Evolutionary conservation across 129 eudicot species (phyloP), one percentile per base, ranked within the genome.

Genomic region (Saposhnikovia divaricata): DNA sequence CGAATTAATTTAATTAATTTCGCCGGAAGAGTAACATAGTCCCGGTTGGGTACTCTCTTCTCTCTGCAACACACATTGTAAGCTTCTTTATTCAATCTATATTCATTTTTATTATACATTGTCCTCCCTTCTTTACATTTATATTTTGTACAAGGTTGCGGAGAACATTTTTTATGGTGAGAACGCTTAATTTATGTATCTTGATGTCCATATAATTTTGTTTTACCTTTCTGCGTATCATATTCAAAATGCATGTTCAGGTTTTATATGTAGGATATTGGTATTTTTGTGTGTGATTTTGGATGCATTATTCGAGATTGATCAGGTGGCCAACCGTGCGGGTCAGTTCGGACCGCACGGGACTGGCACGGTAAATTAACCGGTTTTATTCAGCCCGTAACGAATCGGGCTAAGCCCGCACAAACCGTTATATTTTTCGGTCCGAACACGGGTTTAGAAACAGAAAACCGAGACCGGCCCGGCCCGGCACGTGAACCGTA

Each of bases 41-140:
- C 21, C 50, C 21, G 38, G 77, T 12, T n/a, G 55, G 76, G 8
- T 42, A 43, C 47, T 43, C 37, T 72, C 53, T 73, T 38, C 13
- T n/a, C 21, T 73, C 38, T 73, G 34, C 46, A 44, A 13, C 77
- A 3, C 77, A 44, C 55, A 73, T 23, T 73, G 77, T 73, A 73
- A n/a, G 28, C 28, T 10, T 61, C 69, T n/a, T 61, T 61, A 61
- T 9, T 10, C 69, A 44, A 21, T 12, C 37, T 74, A n/a, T 3
- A 4, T 21, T 40, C 2, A 74, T 43, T 44, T 5, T 23, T 40
- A 25, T 28, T 11, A 9, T 14, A 39, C 7, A 2, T 0, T 71
- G 28, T 38, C 10, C 6, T 18, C 43, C 0, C 3, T 19, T 38
- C 4, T 31, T 12, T 69, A 13, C 42, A 28, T 66, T 19, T 34